Percentiles rank a stretch among this genome's conserved stretches.
These are phyloP conservation scores for Cephalotrichum gorgonifer DNA, from an alignment of 2,329 filamentous ascomycete species.

Conservation along the genomic window DNA sequence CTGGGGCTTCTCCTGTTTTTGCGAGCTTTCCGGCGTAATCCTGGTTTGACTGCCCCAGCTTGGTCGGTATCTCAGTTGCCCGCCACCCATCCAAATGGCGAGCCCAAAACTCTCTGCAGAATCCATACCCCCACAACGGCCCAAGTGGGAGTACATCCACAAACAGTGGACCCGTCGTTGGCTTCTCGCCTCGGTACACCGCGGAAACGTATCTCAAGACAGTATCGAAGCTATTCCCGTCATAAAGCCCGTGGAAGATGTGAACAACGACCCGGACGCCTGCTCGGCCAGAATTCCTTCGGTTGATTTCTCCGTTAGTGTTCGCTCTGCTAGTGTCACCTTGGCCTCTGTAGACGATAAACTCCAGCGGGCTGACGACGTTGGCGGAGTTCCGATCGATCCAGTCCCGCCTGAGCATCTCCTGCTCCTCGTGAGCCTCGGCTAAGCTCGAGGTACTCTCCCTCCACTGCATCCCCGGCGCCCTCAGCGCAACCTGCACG, in stretches of 20 bases:
- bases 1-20: no score
- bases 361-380: constrained; percentile 39
- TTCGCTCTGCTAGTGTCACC: no score
- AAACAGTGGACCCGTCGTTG: constrained; percentile 41
- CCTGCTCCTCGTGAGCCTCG: not conserved
- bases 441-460: constrained; percentile 10
- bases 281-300: constrained; percentile 17
- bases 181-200: constrained; percentile 11
- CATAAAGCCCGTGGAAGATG: constrained; percentile 81
- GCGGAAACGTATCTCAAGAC: constrained; percentile 48
- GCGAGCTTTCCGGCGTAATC: no score
- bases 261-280: constrained; percentile 43
- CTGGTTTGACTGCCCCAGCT: no score
- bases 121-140: constrained; percentile 42
- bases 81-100: constrained; percentile 33
- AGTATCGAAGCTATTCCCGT: constrained; percentile 66
- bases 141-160: constrained; percentile 58
- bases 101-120: constrained; percentile 55
- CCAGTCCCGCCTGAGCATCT: constrained; percentile 36
- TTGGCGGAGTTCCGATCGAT: constrained; percentile 36
- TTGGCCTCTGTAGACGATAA: no score
- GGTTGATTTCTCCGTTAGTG: constrained; percentile 8
- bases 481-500: constrained; percentile 57
- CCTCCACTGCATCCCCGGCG: constrained; percentile 30
- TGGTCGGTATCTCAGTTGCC: constrained; percentile 6